phyloP scores from a whole-genome alignment of 441 rosid species.

The Populus hybrid region DNA sequence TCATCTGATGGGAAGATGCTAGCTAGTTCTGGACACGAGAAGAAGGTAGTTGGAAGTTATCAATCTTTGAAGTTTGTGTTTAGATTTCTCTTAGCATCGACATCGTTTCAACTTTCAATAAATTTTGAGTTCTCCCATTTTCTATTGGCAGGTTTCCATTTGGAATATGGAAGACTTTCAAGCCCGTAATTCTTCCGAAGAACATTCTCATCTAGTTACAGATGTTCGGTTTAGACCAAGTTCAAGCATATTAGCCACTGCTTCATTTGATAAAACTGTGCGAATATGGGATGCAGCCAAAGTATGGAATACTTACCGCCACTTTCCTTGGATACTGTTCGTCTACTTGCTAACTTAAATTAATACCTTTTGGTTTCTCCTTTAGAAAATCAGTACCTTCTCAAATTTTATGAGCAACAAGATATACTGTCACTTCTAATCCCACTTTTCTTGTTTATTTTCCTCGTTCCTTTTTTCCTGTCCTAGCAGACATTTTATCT shows the following conservation, averaged over 20 bases:
- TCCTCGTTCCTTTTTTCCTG: neutral
- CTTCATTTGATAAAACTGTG: constrained; percentile 44
- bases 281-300: constrained; percentile 46
- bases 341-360: neutral
- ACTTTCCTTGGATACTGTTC: neutral
- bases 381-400: neutral
- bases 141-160: constrained; percentile 31
- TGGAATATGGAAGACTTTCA: constrained; percentile 36
- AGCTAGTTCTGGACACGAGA: constrained; percentile 45
- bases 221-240: constrained; percentile 43
- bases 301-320: constrained; percentile 18
- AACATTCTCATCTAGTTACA: constrained; percentile 32
- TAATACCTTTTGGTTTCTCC: neutral
- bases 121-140: constrained; percentile 10
- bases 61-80: constrained; percentile 3
- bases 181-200: constrained; percentile 23
- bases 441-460: neutral
- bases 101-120: neutral
- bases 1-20: constrained; percentile 45
- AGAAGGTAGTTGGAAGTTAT: constrained; percentile 30
- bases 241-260: constrained; percentile 35
- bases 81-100: neutral
- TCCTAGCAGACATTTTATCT: neutral
- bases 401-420: neutral
- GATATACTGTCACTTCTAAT: neutral